phyloP scores from a whole-genome alignment of 2,329 filamentous ascomycete species.

The Fusarium lyarnte region DNA sequence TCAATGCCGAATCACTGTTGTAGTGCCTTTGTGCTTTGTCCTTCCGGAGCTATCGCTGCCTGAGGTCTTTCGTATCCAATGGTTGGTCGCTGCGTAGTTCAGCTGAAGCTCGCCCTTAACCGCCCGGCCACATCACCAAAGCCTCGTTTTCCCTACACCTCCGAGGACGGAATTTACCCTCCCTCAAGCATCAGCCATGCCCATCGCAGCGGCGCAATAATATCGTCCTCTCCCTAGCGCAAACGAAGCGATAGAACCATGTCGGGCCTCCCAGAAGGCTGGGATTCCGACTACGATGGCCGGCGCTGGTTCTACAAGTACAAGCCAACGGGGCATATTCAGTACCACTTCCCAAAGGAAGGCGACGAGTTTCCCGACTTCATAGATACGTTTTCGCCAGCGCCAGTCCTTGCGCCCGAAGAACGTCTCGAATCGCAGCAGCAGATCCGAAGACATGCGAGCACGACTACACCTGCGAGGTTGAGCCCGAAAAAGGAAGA shows the following conservation, averaged over 20 bases:
- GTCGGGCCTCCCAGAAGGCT: slow-evolving; percentile 59
- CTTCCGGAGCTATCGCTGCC: slow-evolving; percentile 10
- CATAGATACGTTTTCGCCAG: slow-evolving; percentile 51
- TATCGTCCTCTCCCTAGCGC: slow-evolving; percentile 3
- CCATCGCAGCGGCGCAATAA: slow-evolving; percentile 22
- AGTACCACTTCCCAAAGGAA: slow-evolving; percentile 65
- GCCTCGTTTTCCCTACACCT: slow-evolving; percentile 4
- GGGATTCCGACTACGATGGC: slow-evolving; percentile 68
- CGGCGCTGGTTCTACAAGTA: slow-evolving; percentile 67
- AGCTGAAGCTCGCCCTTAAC: slow-evolving; percentile 25
- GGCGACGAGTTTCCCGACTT: slow-evolving; percentile 69
- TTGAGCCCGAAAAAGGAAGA: slow-evolving; percentile 16
- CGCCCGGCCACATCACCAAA: slow-evolving; percentile 23
- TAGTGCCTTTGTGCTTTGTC: slow-evolving; percentile 14
- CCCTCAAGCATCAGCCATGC: slow-evolving; percentile 16
- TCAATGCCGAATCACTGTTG: background rate
- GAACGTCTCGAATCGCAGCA: slow-evolving; percentile 63
- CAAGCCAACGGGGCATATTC: slow-evolving; percentile 62
- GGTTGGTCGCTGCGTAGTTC: slow-evolving; percentile 15
- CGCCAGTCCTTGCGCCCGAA: slow-evolving; percentile 58
- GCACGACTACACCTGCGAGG: slow-evolving; percentile 15
- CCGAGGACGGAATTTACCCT: slow-evolving; percentile 4
- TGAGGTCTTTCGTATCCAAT: slow-evolving; percentile 19
- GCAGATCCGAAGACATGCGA: slow-evolving; percentile 53
- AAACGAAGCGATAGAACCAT: slow-evolving; percentile 35